Percentiles rank a stretch among this genome's conserved stretches.
Conservation (phyloP, 192 early-diverging fungal genomes). For the Cetraspora pellucida region DNA sequence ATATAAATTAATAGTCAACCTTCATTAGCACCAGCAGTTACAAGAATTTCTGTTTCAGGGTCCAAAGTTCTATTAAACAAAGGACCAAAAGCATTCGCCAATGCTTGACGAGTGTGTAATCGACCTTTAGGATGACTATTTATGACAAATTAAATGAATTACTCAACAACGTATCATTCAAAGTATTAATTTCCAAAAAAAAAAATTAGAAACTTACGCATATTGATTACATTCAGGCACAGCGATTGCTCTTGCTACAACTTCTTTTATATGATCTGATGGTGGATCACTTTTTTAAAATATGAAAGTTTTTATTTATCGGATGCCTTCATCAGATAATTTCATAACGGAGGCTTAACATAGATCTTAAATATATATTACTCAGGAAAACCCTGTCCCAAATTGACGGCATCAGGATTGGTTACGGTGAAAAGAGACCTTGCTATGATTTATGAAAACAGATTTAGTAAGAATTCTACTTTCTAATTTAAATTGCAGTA, state of each 20-base stretch:
- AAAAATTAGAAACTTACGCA: slow-evolving; percentile 7
- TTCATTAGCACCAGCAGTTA: slow-evolving; percentile 73
- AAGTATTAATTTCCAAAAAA: neutral
- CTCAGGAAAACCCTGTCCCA: slow-evolving; percentile 88
- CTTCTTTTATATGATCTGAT: too few species aligned
- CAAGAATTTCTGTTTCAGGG: slow-evolving; percentile 79
- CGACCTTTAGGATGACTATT: slow-evolving; percentile 65
- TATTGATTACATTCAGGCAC: too few species aligned
- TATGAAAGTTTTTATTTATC: neutral
- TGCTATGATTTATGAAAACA: slow-evolving; percentile 41
- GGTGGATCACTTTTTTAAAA: too few species aligned
- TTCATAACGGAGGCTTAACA: neutral
- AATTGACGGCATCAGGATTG: slow-evolving; percentile 85
- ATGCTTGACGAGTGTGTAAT: slow-evolving; percentile 63
- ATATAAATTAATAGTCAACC: neutral
- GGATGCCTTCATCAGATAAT: too few species aligned
- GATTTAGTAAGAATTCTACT: too few species aligned
- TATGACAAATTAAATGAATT: neutral
- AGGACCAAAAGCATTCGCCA: slow-evolving; percentile 76
- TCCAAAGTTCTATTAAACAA: slow-evolving; percentile 69
- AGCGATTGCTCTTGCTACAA: too few species aligned
- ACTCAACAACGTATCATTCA: neutral
- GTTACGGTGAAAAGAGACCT: slow-evolving; percentile 87
- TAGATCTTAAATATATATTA: slow-evolving; percentile 31
- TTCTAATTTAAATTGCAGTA: too few species aligned